Evolutionary conservation across 768 basidiomycete genomes (phyloP).

Genomic region (Leccinum olivaceopallidum): DNA sequence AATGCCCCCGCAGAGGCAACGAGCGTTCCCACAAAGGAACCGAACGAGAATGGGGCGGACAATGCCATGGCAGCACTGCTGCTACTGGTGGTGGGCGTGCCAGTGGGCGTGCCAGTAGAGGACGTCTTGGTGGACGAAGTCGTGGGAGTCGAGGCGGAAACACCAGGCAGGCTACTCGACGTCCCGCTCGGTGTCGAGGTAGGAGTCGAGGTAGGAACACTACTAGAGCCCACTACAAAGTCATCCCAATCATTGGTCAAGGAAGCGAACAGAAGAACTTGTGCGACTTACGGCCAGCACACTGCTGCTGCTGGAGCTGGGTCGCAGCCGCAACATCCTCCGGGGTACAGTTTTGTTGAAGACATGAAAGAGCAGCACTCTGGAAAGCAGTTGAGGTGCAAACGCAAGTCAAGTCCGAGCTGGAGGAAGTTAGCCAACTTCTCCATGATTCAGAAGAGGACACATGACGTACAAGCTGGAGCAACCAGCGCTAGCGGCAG

Average conservation of each 20-base stretch:
- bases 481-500: constrained; percentile 4
- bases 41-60: constrained; percentile 18
- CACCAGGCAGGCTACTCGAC: not conserved
- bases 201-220: not conserved
- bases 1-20: constrained; percentile 29
- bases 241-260: not conserved
- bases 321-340: constrained; percentile 33
- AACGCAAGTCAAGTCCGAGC: constrained; percentile 41
- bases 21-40: constrained; percentile 19
- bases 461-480: constrained; percentile 15
- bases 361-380: constrained; percentile 31
- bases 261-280: no score
- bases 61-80: constrained; percentile 22
- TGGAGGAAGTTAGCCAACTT: constrained; percentile 14
- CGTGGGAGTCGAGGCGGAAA: not conserved
- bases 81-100: not conserved
- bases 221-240: not conserved
- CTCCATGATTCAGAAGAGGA: not conserved
- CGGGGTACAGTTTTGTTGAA: constrained; percentile 35
- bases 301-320: constrained; percentile 34
- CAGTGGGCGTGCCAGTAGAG: not conserved
- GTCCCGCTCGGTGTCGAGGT: not conserved
- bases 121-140: not conserved
- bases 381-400: constrained; percentile 43
- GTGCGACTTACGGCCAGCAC: constrained; percentile 25